phyloP scores from a whole-genome alignment of 805 yeast species.

The Zygosaccharomyces bailii region DNA sequence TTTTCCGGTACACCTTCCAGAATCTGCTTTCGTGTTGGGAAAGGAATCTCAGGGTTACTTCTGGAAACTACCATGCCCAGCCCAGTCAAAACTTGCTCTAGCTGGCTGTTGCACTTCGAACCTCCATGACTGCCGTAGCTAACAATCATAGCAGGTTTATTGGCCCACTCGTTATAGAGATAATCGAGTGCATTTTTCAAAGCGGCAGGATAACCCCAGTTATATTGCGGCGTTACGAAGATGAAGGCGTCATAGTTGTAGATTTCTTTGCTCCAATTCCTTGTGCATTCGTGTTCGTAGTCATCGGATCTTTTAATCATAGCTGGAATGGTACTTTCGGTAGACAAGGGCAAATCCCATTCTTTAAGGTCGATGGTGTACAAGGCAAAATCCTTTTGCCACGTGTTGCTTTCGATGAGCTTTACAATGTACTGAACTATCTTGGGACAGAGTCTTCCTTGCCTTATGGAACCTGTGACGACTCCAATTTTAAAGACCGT shows the following conservation, averaged over 20 bases:
- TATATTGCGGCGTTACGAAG: slow-evolving; percentile 40
- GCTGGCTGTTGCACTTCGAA: slow-evolving; percentile 24
- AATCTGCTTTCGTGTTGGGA: slow-evolving; percentile 46
- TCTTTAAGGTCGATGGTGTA: slow-evolving; percentile 32
- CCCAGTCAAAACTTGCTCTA: slow-evolving; percentile 25
- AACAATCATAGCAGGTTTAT: slow-evolving; percentile 36
- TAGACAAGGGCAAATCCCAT: slow-evolving; percentile 32
- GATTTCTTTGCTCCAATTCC: slow-evolving; percentile 31
- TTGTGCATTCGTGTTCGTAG: slow-evolving; percentile 28
- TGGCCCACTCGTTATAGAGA: slow-evolving; percentile 36
- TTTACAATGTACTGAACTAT: slow-evolving; percentile 18
- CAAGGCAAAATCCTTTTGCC: background rate
- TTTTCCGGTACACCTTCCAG: slow-evolving; percentile 26
- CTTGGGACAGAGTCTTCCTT: slow-evolving; percentile 19
- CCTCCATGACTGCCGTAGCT: slow-evolving; percentile 37
- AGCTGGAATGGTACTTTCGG: slow-evolving; percentile 33
- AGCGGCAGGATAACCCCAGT: slow-evolving; percentile 38
- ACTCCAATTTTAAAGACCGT: slow-evolving; percentile 16
- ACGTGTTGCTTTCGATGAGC: slow-evolving; percentile 10
- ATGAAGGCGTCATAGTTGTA: slow-evolving; percentile 29
- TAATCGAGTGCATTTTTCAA: slow-evolving; percentile 40
- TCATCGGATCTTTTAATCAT: slow-evolving; percentile 17
- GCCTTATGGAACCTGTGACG: slow-evolving; percentile 19
- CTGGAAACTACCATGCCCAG: slow-evolving; percentile 16
- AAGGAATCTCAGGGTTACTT: slow-evolving; percentile 13